Evolutionary conservation across 2,329 filamentous ascomycete genomes (phyloP), one percentile per base, ranked within the genome.

Genomic region (Lachnellula cervina): DNA sequence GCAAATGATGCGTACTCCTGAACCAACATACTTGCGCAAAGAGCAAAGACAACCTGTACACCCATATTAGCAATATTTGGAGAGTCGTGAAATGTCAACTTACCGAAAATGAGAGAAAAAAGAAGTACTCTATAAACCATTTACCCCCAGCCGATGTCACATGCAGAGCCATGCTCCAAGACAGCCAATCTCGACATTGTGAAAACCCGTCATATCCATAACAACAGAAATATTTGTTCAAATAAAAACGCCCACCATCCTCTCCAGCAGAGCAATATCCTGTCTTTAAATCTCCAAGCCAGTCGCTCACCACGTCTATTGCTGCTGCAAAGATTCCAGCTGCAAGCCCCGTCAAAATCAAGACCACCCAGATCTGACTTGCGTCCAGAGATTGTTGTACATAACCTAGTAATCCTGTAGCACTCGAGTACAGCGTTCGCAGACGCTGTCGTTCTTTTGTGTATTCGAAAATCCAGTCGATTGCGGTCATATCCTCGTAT

Each of bases 401-500:
- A 65, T 90, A 84, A 13, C 91, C 90, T 19, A 92, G 58, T 5
- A 96, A 63, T 0, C 91, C 89, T 19, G 82, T 79, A 7, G 84
- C 81, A 64, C 81, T 83, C 0, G 87, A 82, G 54, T 84, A 82
- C 19, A 99, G 77, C 32, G 88, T 81, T n/a, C 90, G 83, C 66
- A 95, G 76, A 23, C 94, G 84, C 71, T 96, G 90, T 19, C 94
- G 84, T 74, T 99, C 94, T 72, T 97, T 97, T 51, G 89, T 94
- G 69, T 97, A 96, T 72, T 99, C 94, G 66, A 96, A 97, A 69
- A 97, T 97, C 94, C 94, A 99, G 76, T 99, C 94, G 70, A 99
- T 99, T 56, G 94, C 93, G 16, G 93, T 97, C 70, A 97, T 78
- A 73, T 99, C 89, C 68, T 97, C 93, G 74, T 99, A 99, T 53